phyloP scores from a whole-genome alignment of 768 basidiomycete species.

The Mrakia hoshinonis region DNA sequence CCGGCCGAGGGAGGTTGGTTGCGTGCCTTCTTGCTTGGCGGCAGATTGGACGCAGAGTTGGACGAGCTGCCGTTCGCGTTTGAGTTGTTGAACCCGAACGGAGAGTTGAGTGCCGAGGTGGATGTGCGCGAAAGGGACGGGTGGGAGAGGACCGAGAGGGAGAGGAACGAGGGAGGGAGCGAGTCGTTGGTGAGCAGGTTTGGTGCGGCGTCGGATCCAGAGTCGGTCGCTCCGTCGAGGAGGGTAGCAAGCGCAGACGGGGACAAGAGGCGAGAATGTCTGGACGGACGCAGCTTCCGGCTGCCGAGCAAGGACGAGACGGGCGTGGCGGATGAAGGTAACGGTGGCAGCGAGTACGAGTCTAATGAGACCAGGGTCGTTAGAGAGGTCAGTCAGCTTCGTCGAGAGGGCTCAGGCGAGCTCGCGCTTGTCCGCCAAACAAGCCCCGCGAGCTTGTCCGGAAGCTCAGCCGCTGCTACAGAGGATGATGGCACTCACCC shows the following conservation, averaged over 20 bases:
- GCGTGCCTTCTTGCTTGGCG: background rate
- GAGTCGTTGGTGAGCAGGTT: conserved; percentile 15
- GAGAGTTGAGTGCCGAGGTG: conserved; percentile 23
- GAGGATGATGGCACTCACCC: conserved; percentile 36
- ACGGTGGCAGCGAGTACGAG: conserved; percentile 17
- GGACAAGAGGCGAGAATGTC: background rate
- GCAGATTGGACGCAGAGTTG: background rate
- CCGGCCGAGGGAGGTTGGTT: background rate
- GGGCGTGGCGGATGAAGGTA: background rate
- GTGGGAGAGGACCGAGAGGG: conserved; percentile 26
- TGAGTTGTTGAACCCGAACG: conserved; percentile 16
- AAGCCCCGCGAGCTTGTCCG: background rate
- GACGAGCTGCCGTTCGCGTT: background rate
- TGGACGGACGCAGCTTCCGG: conserved; percentile 17
- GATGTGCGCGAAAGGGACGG: conserved; percentile 25
- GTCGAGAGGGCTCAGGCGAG: conserved; percentile 28
- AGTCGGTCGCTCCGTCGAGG: background rate
- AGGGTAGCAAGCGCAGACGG: background rate
- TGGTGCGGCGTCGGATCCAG: background rate
- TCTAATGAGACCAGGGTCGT: conserved; percentile 12
- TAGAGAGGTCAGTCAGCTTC: conserved; percentile 24
- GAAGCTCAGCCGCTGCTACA: background rate
- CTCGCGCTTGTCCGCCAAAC: background rate
- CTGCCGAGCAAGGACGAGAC: background rate
- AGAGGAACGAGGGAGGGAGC: conserved; percentile 18